Conservation (phyloP, 345 rosid genomes). For the Lagerstroemia speciosa region DNA sequence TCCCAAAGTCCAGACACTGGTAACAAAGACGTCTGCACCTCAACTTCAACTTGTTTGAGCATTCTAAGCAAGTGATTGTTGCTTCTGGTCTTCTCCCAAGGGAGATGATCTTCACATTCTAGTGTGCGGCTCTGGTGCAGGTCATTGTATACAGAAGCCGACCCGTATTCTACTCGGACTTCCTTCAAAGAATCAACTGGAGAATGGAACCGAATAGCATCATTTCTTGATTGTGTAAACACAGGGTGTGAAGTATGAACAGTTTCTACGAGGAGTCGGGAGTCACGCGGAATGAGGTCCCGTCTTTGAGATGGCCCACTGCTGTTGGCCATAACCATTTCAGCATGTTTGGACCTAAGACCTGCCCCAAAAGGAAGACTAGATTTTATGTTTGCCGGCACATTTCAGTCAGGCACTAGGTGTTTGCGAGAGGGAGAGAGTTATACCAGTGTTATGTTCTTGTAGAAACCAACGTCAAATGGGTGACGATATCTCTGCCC, state of each 20-base stretch:
- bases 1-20: background rate
- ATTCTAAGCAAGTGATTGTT: background rate
- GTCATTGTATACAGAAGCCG: background rate
- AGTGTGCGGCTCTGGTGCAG: background rate
- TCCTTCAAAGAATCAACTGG: background rate
- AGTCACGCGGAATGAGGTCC: slow-evolving; percentile 39
- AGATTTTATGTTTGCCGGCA: background rate
- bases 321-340: slow-evolving; percentile 74
- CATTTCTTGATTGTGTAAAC: background rate
- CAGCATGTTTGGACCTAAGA: slow-evolving; percentile 62
- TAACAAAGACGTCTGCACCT: background rate
- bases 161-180: background rate
- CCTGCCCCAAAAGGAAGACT: slow-evolving; percentile 31
- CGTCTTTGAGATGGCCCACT: slow-evolving; percentile 56
- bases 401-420: background rate
- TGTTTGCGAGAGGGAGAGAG: slow-evolving; percentile 7
- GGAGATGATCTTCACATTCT: background rate
- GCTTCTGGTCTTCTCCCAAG: background rate
- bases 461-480: slow-evolving; percentile 45
- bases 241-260: background rate
- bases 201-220: background rate
- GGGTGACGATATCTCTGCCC: slow-evolving; percentile 71
- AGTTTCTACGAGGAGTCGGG: slow-evolving; percentile 30
- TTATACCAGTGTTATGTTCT: slow-evolving; percentile 51
- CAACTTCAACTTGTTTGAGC: background rate